A percentile compares a stretch with the other conserved stretches of the same genome.
Conservation (phyloP, 805 yeast genomes). For the Jamesozyma piceae region DNA sequence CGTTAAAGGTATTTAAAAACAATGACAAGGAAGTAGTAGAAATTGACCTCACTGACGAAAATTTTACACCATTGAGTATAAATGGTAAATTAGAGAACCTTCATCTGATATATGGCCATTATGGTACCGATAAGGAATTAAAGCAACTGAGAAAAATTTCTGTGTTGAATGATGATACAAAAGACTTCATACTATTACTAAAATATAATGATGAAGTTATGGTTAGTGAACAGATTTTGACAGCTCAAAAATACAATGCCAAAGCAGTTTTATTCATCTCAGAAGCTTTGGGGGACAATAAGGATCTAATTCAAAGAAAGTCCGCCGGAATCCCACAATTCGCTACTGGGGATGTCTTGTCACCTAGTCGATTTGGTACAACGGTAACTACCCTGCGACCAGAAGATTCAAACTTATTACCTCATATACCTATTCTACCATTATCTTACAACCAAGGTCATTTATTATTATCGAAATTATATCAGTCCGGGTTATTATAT, state of each 20-base stretch:
- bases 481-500: conserved; percentile 18
- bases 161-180: conserved; percentile 24
- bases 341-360: conserved; percentile 66
- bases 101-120: conserved; percentile 51
- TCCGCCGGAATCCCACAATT: conserved; percentile 48
- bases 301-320: conserved; percentile 25
- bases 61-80: conserved; percentile 61
- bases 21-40: conserved; percentile 19
- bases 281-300: conserved; percentile 29
- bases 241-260: conserved; percentile 50
- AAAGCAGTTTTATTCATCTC: conserved; percentile 61
- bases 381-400: conserved; percentile 36
- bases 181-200: conserved; percentile 42
- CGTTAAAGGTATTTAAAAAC: conserved; percentile 13
- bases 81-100: conserved; percentile 45
- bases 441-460: conserved; percentile 62
- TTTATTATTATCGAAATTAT: conserved; percentile 27
- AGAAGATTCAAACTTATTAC: conserved; percentile 41
- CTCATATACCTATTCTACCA: conserved; percentile 68
- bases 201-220: conserved; percentile 45
- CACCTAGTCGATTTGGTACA: conserved; percentile 56
- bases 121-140: conserved; percentile 54
- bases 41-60: conserved; percentile 26
- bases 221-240: conserved; percentile 40
- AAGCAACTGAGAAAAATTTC: conserved; percentile 23